phyloP scores from a whole-genome alignment of 129 eudicot species.

The Lactuca sativa region DNA sequence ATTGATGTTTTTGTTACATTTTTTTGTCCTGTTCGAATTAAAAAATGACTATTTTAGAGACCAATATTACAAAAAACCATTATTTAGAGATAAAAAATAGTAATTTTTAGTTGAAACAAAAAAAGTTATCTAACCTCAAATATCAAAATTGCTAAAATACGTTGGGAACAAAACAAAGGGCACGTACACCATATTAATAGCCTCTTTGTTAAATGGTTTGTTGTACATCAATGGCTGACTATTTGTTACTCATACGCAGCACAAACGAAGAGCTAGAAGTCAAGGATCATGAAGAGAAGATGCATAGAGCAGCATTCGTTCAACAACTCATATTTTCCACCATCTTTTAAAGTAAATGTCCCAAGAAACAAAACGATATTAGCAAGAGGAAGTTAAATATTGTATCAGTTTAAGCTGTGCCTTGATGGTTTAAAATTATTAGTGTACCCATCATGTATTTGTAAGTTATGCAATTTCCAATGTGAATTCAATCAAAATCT shows the following conservation, averaged over 20 bases:
- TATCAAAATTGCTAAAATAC: too few species aligned
- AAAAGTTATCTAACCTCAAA: too few species aligned
- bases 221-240: slow-evolving; percentile 10
- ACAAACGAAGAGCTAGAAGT: slow-evolving; percentile 31
- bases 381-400: slow-evolving; percentile 29
- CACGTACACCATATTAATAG: too few species aligned
- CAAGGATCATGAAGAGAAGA: slow-evolving; percentile 51
- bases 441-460: slow-evolving; percentile 24
- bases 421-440: slow-evolving; percentile 20
- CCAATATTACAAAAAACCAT: too few species aligned
- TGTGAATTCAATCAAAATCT: slow-evolving; percentile 24
- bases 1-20: too few species aligned
- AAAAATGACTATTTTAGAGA: too few species aligned
- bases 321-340: slow-evolving; percentile 54
- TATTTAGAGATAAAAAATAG: too few species aligned
- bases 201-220: too few species aligned
- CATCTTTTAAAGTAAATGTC: slow-evolving; percentile 42
- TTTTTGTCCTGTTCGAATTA: too few species aligned
- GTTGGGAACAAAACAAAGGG: too few species aligned
- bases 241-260: slow-evolving; percentile 23
- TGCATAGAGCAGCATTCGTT: slow-evolving; percentile 47
- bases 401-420: slow-evolving; percentile 23
- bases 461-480: slow-evolving; percentile 17
- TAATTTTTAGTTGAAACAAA: too few species aligned
- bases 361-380: slow-evolving; percentile 10